Conservation (phyloP, 306 rosid genomes). For the Comarum palustre region DNA sequence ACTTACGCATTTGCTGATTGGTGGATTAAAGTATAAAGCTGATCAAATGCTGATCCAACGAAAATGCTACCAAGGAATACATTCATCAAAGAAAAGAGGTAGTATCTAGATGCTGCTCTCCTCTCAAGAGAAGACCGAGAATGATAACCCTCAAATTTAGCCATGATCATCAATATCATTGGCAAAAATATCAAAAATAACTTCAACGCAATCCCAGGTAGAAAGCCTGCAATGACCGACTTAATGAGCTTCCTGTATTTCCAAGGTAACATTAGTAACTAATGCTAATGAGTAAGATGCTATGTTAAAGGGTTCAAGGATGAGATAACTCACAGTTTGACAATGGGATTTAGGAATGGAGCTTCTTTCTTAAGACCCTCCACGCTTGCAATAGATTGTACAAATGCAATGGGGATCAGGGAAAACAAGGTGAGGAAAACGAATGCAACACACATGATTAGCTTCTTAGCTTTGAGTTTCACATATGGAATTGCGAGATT, state of each 20-base stretch:
- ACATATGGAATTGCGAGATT: conserved; percentile 94
- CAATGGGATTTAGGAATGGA: conserved; percentile 56
- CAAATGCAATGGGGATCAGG: conserved; percentile 83
- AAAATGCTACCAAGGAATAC: conserved; percentile 89
- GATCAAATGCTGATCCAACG: conserved; percentile 77
- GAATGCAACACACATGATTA: conserved; percentile 75
- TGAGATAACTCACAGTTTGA: conserved; percentile 46
- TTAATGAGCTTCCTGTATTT: conserved; percentile 58
- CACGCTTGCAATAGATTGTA: conserved; percentile 81
- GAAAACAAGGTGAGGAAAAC: conserved; percentile 96
- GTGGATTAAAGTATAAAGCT: conserved; percentile 62
- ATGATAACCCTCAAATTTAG: conserved; percentile 80
- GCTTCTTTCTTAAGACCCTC: conserved; percentile 75
- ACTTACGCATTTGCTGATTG: conserved; percentile 70
- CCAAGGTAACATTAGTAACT: conserved; percentile 21
- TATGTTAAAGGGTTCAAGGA: conserved; percentile 24
- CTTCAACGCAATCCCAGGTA: conserved; percentile 90
- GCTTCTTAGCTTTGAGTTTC: conserved; percentile 64
- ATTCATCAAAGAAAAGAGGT: conserved; percentile 75
- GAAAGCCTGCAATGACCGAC: conserved; percentile 75
- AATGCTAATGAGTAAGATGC: conserved; percentile 4
- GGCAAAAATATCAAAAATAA: conserved; percentile 89
- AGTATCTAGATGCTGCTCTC: conserved; percentile 83
- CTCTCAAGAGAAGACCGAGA: conserved; percentile 81
- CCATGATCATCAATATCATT: conserved; percentile 89